Base-by-base conservation (phyloP, 306 rosid genomes). In the Cicer bijugum region DNA sequence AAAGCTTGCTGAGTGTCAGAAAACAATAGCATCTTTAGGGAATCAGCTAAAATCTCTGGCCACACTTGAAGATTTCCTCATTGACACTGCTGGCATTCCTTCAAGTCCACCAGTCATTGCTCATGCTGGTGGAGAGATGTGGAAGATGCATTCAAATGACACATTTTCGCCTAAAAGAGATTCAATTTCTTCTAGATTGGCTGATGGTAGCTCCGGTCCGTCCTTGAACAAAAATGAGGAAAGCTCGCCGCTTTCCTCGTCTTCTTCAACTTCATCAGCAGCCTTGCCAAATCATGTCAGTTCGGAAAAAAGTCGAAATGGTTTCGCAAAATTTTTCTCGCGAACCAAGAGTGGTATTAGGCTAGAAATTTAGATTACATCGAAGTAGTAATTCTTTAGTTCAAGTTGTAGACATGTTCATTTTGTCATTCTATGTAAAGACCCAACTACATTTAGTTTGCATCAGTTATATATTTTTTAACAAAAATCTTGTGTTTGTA, bases 1-100 rank as follows among this genome's bases (percentile, higher is more conserved):
- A 69, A 93, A 93, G 80, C 97, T 93, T 53, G 98, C 93, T 0
- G 97, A 93, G 78, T 93, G 98, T 83, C 98, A 93, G 84, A 91
- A 91, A 82, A 91, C 98, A 5, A 93, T 93, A 79, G 98, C 93
- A 17, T 93, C 97, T 44, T 88, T 93, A 42, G 98, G 96, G 20
- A 91, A 88, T 68, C 98, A 93, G 76, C 81, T 93, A 46, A 85
- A 90, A 50, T 89, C 93, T 70, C 83, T 93, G 53, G 98, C 98
- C 7, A 84, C 96, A 7, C 86, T 93, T 0, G 98, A 93, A 80
- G 98, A 93, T 82, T 93, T 93, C 85, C 84, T 91, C 51, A 88
- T 89, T 7, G 98, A 93, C 71, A 74, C 96, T 7, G 62, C 89
- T 33, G 85, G 79, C 59, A 45, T 88, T 64, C 89, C 91, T 10